phyloP scores from a whole-genome alignment of 1,139 yeast species.

The Taphrina betulina region DNA sequence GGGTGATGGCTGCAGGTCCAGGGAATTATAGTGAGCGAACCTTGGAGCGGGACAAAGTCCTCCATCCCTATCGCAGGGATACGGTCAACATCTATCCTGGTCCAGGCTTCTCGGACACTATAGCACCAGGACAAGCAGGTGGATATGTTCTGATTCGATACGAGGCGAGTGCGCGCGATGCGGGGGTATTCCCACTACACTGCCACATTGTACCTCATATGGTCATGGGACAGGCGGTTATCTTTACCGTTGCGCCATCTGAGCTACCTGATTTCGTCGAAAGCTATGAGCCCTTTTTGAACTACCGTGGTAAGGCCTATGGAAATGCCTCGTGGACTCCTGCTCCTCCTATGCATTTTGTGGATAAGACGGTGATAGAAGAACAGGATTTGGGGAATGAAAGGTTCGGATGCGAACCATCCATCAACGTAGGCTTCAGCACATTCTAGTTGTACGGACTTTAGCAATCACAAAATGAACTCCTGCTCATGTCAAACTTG shows the following conservation, averaged over 20 bases:
- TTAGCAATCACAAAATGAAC: too few relatives aligned
- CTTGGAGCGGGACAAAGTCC: not conserved
- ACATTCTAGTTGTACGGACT: too few relatives aligned
- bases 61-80: constrained; percentile 18
- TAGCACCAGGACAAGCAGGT: constrained; percentile 1
- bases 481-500: too few relatives aligned
- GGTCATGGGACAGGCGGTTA: constrained; percentile 27
- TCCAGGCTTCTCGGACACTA: not conserved
- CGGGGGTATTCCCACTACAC: constrained; percentile 29
- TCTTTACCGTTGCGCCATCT: constrained; percentile 17
- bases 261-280: constrained; percentile 10
- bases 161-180: constrained; percentile 18
- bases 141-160: constrained; percentile 15
- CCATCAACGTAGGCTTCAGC: too few relatives aligned
- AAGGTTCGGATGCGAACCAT: not conserved
- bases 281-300: constrained; percentile 1
- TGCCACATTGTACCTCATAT: constrained; percentile 31
- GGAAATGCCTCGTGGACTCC: constrained; percentile 13
- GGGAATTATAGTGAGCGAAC: not conserved
- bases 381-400: not conserved
- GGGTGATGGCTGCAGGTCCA: constrained; percentile 18
- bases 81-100: constrained; percentile 25
- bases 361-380: not conserved
- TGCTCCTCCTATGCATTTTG: constrained; percentile 1
- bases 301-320: not conserved